Conservation (phyloP, 495 filamentous ascomycete genomes). For the Pyrenula massariospora region DNA sequence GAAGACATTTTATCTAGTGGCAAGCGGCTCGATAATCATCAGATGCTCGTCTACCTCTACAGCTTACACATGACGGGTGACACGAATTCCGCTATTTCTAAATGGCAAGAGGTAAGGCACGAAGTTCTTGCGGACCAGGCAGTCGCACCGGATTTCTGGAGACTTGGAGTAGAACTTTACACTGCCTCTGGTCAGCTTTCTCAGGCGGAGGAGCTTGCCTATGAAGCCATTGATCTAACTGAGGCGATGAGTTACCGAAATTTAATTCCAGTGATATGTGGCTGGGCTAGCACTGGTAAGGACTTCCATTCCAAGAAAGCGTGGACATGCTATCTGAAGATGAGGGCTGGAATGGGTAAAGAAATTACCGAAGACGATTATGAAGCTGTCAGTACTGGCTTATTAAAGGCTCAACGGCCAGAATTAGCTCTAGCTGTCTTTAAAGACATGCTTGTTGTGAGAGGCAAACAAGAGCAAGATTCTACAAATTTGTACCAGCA, state of each 20-base stretch:
- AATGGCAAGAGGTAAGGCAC: neutral
- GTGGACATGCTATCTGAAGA: conserved; percentile 53
- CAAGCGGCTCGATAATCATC: conserved; percentile 35
- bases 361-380: conserved; percentile 65
- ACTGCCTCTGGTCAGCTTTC: conserved; percentile 45
- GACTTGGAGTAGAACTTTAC: conserved; percentile 59
- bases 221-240: conserved; percentile 40
- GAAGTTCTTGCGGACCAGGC: conserved; percentile 17
- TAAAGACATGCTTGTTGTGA: conserved; percentile 74
- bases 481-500: conserved; percentile 36
- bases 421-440: conserved; percentile 62
- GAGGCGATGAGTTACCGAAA: conserved; percentile 30
- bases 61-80: conserved; percentile 49
- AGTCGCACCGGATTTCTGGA: conserved; percentile 45
- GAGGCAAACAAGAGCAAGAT: conserved; percentile 29
- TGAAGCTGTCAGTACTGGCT: conserved; percentile 50
- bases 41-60: conserved; percentile 54
- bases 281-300: conserved; percentile 22
- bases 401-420: conserved; percentile 44
- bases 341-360: conserved; percentile 45
- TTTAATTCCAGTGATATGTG: conserved; percentile 52
- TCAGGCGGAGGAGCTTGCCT: conserved; percentile 49
- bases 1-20: conserved; percentile 50
- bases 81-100: conserved; percentile 32
- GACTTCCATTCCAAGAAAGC: conserved; percentile 39